Evolutionary conservation across 257 asterid genomes (phyloP).

Genomic region (Salvia splendens): DNA sequence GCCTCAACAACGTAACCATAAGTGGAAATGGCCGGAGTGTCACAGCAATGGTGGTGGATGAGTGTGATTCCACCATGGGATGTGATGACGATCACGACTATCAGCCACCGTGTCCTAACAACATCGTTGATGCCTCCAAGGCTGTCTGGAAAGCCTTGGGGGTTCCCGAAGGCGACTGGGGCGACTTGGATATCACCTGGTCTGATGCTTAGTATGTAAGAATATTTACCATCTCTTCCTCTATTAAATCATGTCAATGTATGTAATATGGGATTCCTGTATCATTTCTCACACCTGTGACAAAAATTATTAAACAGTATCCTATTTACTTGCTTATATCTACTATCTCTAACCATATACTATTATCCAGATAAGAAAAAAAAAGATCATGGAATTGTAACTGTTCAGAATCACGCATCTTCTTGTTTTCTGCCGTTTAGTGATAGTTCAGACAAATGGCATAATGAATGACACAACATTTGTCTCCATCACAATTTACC

Average conservation of each 20-base stretch:
- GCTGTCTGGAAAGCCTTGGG: constrained; percentile 53
- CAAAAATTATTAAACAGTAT: no score
- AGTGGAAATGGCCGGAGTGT: constrained; percentile 43
- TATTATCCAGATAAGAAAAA: no score
- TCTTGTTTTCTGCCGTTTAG: no score
- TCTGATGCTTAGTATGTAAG: constrained; percentile 33
- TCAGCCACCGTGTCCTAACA: constrained; percentile 55
- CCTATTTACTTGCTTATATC: no score
- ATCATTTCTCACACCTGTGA: no score
- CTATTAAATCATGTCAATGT: not conserved
- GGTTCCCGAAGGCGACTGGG: constrained; percentile 38
- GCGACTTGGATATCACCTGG: constrained; percentile 48
- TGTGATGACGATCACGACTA: constrained; percentile 48
- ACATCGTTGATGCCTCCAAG: constrained; percentile 51
- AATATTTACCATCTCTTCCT: not conserved
- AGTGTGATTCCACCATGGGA: constrained; percentile 52
- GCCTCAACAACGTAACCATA: constrained; percentile 33
- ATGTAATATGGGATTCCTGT: no score
- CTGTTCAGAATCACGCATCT: no score
- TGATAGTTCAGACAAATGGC: no score
- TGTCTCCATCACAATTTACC: no score
- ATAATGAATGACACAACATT: no score
- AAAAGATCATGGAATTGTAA: no score
- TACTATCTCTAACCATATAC: no score
- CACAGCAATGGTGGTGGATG: constrained; percentile 47